Percentiles rank a stretch among this genome's conserved stretches.
Conservation (phyloP, 169 alveolate species). For the Eimeria nieschulzi region DNA sequence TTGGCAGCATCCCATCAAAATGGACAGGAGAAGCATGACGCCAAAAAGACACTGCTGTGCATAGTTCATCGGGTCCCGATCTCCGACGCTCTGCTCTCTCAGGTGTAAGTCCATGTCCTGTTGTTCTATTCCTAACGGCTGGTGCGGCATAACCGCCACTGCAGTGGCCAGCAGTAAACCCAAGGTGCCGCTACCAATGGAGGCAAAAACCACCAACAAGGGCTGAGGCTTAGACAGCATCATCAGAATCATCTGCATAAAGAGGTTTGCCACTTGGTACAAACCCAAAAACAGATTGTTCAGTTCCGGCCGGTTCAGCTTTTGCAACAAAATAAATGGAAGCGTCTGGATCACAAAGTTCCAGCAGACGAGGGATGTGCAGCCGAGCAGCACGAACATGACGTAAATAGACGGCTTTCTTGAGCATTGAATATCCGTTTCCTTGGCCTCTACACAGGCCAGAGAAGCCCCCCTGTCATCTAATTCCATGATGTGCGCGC, state of each 20-base stretch:
- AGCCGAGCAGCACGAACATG: neutral
- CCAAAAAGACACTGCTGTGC: neutral
- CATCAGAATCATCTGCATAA: neutral
- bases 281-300: neutral
- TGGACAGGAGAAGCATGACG: neutral
- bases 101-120: neutral
- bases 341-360: conserved; percentile 9
- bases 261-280: conserved; percentile 1
- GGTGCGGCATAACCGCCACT: neutral
- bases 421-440: neutral
- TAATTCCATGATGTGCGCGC: no score
- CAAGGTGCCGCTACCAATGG: neutral
- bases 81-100: neutral
- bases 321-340: neutral
- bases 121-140: neutral
- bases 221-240: neutral
- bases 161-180: neutral
- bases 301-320: neutral
- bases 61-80: neutral
- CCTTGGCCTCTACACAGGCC: no score
- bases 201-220: neutral
- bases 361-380: conserved; percentile 9
- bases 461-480: no score
- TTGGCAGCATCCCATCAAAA: conserved; percentile 16
- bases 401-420: neutral